These are phyloP conservation scores for Fallopia convolvulus DNA, from an alignment of 148 eudicot genomes.

Conservation along the genomic window DNA sequence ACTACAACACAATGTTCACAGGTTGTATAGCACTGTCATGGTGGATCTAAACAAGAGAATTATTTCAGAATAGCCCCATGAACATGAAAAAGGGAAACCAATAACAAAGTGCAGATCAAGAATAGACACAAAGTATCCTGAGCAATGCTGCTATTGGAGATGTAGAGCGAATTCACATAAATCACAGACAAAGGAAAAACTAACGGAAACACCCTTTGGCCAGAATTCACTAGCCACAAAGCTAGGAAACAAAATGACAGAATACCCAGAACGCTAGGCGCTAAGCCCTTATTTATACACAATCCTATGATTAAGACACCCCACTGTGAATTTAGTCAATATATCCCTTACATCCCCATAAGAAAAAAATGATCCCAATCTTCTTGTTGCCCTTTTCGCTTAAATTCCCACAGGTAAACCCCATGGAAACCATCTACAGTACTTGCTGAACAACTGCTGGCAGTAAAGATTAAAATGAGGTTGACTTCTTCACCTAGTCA, in stretches of 20 bases:
- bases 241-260: background rate
- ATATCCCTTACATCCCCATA: background rate
- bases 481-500: background rate
- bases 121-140: background rate
- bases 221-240: background rate
- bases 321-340: background rate
- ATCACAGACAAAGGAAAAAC: background rate
- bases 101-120: background rate
- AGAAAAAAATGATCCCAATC: background rate
- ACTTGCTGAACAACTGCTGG: background rate
- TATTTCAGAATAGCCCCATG: background rate
- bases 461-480: background rate
- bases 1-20: background rate
- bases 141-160: background rate
- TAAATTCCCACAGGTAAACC: background rate
- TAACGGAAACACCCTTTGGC: background rate
- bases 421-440: background rate
- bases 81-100: background rate
- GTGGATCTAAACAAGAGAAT: no score
- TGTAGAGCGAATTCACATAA: background rate
- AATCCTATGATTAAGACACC: background rate
- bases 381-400: background rate
- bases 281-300: background rate
- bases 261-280: background rate
- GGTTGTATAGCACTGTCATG: no score